Percentiles rank a stretch among this genome's conserved stretches.
Evolutionary conservation across 768 basidiomycete genomes (phyloP).

Genomic region (Ramaria rubella): DNA sequence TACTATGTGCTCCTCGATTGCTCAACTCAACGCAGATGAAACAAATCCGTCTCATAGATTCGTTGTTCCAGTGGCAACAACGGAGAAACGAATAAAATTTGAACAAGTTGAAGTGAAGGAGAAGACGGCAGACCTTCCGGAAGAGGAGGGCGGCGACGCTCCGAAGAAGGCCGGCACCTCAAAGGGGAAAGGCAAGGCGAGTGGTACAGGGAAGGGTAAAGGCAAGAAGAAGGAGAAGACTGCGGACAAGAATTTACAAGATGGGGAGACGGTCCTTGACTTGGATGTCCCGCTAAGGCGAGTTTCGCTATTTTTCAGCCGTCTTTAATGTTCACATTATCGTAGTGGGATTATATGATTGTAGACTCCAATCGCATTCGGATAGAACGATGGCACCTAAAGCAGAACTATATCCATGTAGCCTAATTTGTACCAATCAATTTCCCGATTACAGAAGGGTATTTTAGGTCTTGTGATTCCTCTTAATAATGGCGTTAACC

Average conservation of each 20-base stretch:
- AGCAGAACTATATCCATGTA: no score
- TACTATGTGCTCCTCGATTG: not conserved
- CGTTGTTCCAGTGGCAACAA: slow-evolving; percentile 51
- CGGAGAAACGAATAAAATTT: slow-evolving; percentile 67
- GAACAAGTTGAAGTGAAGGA: slow-evolving; percentile 56
- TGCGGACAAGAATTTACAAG: not conserved
- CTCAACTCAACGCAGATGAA: slow-evolving; percentile 29
- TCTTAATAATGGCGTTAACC: no score
- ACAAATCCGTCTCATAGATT: slow-evolving; percentile 44
- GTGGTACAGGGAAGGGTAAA: not conserved
- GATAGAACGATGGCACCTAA: no score
- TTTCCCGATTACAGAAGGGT: no score
- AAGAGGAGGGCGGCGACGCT: not conserved
- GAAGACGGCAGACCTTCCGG: slow-evolving; percentile 19
- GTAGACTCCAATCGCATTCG: no score
- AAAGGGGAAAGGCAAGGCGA: not conserved
- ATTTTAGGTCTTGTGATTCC: no score
- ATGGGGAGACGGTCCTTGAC: not conserved
- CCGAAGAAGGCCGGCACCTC: not conserved
- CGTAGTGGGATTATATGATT: not conserved
- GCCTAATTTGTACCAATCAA: no score
- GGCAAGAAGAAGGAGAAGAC: not conserved
- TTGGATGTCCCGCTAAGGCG: not conserved
- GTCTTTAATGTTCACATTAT: not conserved
- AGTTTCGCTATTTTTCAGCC: not conserved